These are phyloP conservation scores for Elsinoe australis DNA, from an alignment of 2,329 filamentous ascomycete genomes.

Conservation along the genomic window DNA sequence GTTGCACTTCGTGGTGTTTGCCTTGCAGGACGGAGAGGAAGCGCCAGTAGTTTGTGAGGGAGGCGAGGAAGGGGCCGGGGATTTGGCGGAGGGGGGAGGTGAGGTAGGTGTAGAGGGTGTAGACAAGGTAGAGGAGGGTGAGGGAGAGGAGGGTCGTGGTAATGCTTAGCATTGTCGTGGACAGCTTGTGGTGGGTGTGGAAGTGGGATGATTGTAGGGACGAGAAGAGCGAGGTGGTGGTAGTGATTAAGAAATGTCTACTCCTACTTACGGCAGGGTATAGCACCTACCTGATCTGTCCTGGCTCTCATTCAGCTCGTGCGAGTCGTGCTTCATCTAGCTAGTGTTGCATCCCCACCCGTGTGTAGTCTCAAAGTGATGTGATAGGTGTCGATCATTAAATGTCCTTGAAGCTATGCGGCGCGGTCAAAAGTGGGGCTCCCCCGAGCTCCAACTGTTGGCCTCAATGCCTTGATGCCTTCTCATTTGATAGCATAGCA, in stretches of 20 bases:
- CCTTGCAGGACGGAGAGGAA: conserved; percentile 14
- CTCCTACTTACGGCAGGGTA: too few species aligned
- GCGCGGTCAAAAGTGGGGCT: too few species aligned
- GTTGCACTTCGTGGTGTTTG: conserved; percentile 20
- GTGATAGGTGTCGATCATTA: background rate
- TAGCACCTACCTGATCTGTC: background rate
- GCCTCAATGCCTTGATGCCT: too few species aligned
- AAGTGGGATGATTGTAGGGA: too few species aligned
- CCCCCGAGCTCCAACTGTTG: too few species aligned
- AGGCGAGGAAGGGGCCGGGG: conserved; percentile 8
- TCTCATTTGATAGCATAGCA: too few species aligned
- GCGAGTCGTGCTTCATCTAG: background rate
- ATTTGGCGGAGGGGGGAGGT: conserved; percentile 23
- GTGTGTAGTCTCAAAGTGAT: background rate
- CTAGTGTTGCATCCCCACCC: too few species aligned
- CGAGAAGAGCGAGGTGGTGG: too few species aligned
- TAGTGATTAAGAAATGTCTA: too few species aligned
- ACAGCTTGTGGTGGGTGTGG: background rate
- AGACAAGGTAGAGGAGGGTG: background rate
- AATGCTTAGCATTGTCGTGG: conserved; percentile 1
- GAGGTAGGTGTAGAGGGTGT: conserved; percentile 15
- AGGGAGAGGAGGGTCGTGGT: conserved; percentile 2
- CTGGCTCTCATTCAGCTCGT: background rate
- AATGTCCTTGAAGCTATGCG: background rate
- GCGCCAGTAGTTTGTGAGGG: background rate